A percentile compares a stretch with the other conserved stretches of the same genome.
Conservation (phyloP, 805 yeast genomes). For the Clavispora vitiphila region DNA sequence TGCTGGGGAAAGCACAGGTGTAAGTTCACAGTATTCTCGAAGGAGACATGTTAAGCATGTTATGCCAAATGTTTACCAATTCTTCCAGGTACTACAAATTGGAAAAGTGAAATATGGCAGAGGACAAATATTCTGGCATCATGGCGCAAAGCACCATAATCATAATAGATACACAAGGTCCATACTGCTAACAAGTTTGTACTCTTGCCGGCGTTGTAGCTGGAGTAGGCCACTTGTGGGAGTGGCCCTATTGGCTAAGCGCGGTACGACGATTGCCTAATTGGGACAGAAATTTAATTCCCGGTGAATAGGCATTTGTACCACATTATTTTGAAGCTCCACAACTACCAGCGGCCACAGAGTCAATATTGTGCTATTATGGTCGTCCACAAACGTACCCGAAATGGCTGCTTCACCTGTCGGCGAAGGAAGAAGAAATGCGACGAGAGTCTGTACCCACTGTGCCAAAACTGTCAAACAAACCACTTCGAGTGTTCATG, state of each 20-base stretch:
- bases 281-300: neutral
- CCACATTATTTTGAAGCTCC: neutral
- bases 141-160: no score
- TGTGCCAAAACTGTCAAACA: constrained; percentile 11
- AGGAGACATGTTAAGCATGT: no score
- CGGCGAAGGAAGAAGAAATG: constrained; percentile 61
- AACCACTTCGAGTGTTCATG: constrained; percentile 11
- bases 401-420: constrained; percentile 41
- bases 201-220: no score
- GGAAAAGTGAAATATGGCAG: no score
- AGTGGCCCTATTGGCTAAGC: neutral
- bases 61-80: no score
- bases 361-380: neutral
- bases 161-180: no score
- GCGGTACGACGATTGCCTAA: neutral
- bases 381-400: neutral
- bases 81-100: no score
- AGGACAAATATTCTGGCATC: no score
- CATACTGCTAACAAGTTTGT: no score
- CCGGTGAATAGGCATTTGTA: neutral
- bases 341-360: neutral
- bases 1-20: no score
- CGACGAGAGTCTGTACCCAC: constrained; percentile 34
- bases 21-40: no score
- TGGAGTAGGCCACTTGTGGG: neutral